Conservation (phyloP, 2,329 filamentous ascomycete species). For the Arthrobotrys sinensis region DNA sequence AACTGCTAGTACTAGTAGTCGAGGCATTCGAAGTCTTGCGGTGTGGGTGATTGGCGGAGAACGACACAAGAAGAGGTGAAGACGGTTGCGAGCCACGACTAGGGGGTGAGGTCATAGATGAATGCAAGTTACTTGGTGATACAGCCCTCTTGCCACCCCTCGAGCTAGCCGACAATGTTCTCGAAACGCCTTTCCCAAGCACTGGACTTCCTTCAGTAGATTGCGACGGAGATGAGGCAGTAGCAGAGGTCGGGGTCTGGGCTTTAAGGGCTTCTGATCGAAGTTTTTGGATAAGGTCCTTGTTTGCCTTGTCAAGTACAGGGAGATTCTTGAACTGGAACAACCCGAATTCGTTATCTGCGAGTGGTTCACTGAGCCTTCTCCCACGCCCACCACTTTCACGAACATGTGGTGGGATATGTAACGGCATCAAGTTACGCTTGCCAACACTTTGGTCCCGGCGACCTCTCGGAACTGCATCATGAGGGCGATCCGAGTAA, state of each 20-base stretch:
- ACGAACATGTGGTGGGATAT: conserved; percentile 95
- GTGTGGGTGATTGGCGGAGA: conserved; percentile 83
- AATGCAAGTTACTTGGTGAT: conserved; percentile 81
- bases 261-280: conserved; percentile 88
- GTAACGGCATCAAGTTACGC: conserved; percentile 91
- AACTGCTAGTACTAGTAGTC: conserved; percentile 71
- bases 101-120: conserved; percentile 87
- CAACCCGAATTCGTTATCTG: conserved; percentile 92
- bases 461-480: conserved; percentile 90
- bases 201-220: conserved; percentile 83
- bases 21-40: conserved; percentile 82
- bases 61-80: conserved; percentile 94
- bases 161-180: conserved; percentile 87
- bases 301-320: conserved; percentile 97
- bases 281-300: conserved; percentile 97
- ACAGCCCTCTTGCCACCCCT: conserved; percentile 82
- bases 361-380: conserved; percentile 89
- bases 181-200: conserved; percentile 74
- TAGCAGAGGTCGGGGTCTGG: conserved; percentile 72
- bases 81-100: conserved; percentile 87
- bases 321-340: conserved; percentile 98
- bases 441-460: conserved; percentile 90
- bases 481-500: conserved; percentile 91
- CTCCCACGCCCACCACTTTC: conserved; percentile 81
- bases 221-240: conserved; percentile 65